Percentiles rank a stretch among this genome's conserved stretches.
These are phyloP conservation scores for Sordariomycetes sp. DNA, from an alignment of 2,329 filamentous ascomycete species.

Conservation along the genomic window DNA sequence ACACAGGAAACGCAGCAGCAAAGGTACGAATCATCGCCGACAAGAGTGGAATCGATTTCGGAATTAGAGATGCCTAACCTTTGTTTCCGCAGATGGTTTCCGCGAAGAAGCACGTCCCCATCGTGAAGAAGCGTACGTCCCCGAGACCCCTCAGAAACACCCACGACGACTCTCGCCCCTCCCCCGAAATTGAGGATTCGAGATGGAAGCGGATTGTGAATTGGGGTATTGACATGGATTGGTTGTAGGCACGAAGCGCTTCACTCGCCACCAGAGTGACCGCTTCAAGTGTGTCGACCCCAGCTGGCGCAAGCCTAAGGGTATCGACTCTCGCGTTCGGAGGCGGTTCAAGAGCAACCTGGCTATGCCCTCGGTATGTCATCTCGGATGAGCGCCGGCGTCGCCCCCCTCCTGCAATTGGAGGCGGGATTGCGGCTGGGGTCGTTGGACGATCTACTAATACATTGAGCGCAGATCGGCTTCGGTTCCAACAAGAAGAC, in stretches of 20 bases:
- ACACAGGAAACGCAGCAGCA: constrained; percentile 4
- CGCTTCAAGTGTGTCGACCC: constrained; percentile 85
- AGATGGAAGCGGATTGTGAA: not conserved
- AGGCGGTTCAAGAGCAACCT: constrained; percentile 94
- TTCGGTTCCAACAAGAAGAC: constrained; percentile 99
- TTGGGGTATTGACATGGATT: constrained; percentile 8
- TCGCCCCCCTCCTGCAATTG: too few relatives aligned
- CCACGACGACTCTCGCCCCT: not conserved
- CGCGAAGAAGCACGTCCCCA: constrained; percentile 98
- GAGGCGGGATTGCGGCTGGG: not conserved
- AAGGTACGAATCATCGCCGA: not conserved
- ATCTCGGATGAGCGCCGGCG: not conserved
- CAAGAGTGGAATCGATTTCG: too few relatives aligned
- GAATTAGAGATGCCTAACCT: not conserved
- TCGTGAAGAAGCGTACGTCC: constrained; percentile 99
- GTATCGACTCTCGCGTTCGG: constrained; percentile 97
- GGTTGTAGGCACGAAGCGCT: constrained; percentile 73
- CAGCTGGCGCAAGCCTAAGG: constrained; percentile 99
- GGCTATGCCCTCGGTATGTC: constrained; percentile 94
- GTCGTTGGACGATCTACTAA: not conserved
- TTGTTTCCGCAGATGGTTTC: constrained; percentile 68
- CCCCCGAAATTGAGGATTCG: not conserved
- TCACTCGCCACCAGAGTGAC: constrained; percentile 96
- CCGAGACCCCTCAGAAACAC: constrained; percentile 8
- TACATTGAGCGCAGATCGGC: constrained; percentile 61